Base-by-base conservation (phyloP, 2,329 filamentous ascomycete genomes). In the Verticillium longisporum region DNA sequence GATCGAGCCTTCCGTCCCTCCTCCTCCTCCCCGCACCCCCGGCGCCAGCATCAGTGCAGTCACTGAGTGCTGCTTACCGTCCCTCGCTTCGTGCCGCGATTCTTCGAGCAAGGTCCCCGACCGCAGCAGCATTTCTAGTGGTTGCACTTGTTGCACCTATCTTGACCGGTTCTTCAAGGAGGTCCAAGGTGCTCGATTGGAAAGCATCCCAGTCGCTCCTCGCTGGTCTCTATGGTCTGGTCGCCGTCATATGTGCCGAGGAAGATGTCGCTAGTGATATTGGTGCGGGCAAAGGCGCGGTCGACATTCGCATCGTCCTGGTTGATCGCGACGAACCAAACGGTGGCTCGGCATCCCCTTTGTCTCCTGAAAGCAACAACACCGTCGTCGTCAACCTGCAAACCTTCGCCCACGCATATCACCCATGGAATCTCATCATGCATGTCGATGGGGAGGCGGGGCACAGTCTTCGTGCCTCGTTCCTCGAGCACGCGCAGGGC, bases 231-330 rank as follows among this genome's bases (percentile, higher is more conserved):
- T 98, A 98, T 79, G 87, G 87, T 68, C 81, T 97, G 57, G 78
- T 95, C 61, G 88, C 88, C 37, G 77, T 87, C 55, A 79, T 91
- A n/a, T 91, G 89, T 64, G 84, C 87, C 13, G 81, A 86, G 65
- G 78, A 84, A 57, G 78, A 77, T 56, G 81, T 77, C 76, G 88
- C 73, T 76, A 90, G 73, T 71, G 91, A 74, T 79, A 84, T 77
- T 6, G 74, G 75, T 5, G 69, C 71, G 53, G 78, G 76, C 14
- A 81, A 85, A 0, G 86, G 87, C 55, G 89, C 90, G 31, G 83
- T 97, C 15, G 92, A 97, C 74, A 82, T 85, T 1, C 85, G 92
- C 4, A 77, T 97, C 15, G 69, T 97, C 33, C 80, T 96, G 36
- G 75, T 97, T 45, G 86, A 92, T 64, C 84, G 89, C 71, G 75